Conservation (phyloP, 352 stramenopile genomes). For the Aphanomyces astaci region DNA sequence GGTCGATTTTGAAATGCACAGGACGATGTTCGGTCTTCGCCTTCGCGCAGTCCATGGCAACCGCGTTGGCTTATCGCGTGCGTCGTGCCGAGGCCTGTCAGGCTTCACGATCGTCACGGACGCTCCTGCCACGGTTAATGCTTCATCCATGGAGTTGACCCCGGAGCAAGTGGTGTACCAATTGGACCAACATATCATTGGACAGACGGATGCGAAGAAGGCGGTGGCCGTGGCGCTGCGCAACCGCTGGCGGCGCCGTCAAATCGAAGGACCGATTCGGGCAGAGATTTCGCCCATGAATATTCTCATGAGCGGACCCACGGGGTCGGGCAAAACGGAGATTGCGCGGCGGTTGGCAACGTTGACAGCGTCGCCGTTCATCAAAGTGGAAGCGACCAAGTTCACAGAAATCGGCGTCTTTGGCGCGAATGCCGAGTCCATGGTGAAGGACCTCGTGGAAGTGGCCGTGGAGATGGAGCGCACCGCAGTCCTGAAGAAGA, state of each 20-base stretch:
- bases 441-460: constrained; percentile 98
- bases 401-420: constrained; percentile 99
- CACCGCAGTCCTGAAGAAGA: constrained; percentile 61
- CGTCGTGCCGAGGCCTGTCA: background rate
- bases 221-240: constrained; percentile 97
- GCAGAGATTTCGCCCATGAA: constrained; percentile 97
- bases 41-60: too few species aligned
- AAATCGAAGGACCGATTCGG: constrained; percentile 88
- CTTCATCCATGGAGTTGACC: constrained; percentile 48
- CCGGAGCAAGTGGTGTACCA: constrained; percentile 90
- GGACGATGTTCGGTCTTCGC: constrained; percentile 1
- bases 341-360: constrained; percentile 96
- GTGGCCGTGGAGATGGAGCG: constrained; percentile 89
- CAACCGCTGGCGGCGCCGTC: constrained; percentile 96
- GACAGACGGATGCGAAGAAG: constrained; percentile 95
- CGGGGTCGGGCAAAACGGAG: constrained; percentile 97
- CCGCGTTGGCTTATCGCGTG: background rate
- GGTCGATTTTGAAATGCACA: too few species aligned
- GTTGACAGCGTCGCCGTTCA: constrained; percentile 94
- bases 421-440: constrained; percentile 98
- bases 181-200: constrained; percentile 97
- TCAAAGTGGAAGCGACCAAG: constrained; percentile 99
- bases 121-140: background rate
- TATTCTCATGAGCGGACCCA: constrained; percentile 99
- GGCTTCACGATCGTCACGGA: constrained; percentile 12